Conservation (phyloP, 306 rosid species). For the Purshia tridentata region DNA sequence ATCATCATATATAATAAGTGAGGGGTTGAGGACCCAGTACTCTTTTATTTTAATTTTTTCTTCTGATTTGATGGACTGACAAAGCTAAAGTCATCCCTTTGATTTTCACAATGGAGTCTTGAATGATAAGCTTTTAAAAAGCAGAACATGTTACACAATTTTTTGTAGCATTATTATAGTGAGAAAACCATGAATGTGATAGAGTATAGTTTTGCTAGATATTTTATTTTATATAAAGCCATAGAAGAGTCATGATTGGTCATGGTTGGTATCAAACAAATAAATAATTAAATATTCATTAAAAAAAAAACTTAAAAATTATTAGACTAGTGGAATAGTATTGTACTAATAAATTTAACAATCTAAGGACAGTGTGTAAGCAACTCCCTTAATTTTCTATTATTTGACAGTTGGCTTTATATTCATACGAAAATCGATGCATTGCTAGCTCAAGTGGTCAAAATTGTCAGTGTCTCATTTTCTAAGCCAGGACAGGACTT, state of each 20-base stretch:
- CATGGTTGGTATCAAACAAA: conserved; percentile 8
- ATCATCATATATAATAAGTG: conserved; percentile 10
- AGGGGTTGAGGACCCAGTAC: neutral
- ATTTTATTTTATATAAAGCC: conserved; percentile 1
- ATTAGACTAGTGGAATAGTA: neutral
- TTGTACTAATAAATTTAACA: neutral
- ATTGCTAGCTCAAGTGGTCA: conserved; percentile 25
- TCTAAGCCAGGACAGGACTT: neutral
- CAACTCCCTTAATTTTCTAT: neutral
- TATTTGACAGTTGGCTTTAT: conserved; percentile 9
- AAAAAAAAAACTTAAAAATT: neutral
- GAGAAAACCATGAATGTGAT: conserved; percentile 1
- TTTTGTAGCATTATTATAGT: neutral
- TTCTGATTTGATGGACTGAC: neutral
- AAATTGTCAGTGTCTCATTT: neutral
- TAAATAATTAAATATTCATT: neutral
- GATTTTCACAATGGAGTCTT: neutral
- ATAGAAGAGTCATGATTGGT: conserved; percentile 2
- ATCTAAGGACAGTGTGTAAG: neutral
- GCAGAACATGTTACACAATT: conserved; percentile 2
- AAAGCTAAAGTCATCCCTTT: conserved; percentile 29
- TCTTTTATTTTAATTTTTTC: too few relatives aligned
- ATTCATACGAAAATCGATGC: neutral
- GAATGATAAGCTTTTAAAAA: neutral
- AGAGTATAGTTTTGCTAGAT: neutral